phyloP scores from a whole-genome alignment of 1,284 basidiomycete genomes.

The Bjerkandera adusta region DNA sequence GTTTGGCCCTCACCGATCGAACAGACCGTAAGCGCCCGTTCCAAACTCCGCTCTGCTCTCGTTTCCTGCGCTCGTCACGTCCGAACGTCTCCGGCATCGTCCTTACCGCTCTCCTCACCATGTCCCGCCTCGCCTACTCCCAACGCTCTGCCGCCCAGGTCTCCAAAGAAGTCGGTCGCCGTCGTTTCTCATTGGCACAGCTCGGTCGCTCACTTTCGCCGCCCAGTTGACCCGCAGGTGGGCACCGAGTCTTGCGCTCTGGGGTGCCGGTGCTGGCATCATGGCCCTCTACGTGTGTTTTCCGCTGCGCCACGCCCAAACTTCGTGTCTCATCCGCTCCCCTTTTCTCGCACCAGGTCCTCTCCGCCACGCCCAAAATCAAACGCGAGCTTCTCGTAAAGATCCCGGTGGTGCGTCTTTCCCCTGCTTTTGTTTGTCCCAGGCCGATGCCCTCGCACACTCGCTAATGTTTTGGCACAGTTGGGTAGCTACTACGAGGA shows the following conservation, averaged over 20 bases:
- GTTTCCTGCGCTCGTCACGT: conserved; percentile 4
- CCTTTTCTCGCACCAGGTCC: conserved; percentile 28
- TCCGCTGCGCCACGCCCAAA: not conserved
- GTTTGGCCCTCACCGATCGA: conserved; percentile 1
- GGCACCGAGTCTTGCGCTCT: conserved; percentile 57
- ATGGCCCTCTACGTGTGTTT: conserved; percentile 61
- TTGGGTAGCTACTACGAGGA: conserved; percentile 71
- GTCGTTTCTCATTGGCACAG: not conserved
- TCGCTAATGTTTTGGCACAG: conserved; percentile 35
- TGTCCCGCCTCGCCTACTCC: conserved; percentile 27
- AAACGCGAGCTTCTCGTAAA: conserved; percentile 41
- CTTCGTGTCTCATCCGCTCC: not conserved
- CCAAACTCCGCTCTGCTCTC: conserved; percentile 16
- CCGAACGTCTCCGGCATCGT: conserved; percentile 17
- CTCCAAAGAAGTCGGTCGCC: conserved; percentile 8
- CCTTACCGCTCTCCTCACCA: conserved; percentile 16
- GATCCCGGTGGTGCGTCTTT: conserved; percentile 39
- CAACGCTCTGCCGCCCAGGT: conserved; percentile 6
- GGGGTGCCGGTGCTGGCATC: conserved; percentile 68
- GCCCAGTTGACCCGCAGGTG: conserved; percentile 43
- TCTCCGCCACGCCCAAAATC: conserved; percentile 43
- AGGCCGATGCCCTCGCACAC: too few relatives aligned
- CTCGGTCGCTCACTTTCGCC: conserved; percentile 4
- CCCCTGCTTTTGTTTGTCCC: conserved; percentile 1
- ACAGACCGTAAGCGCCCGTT: conserved; percentile 9